Evolutionary conservation across 225 moss, liverwort and hornwort genomes (phyloP).

Genomic region (Sphagnum contortum): DNA sequence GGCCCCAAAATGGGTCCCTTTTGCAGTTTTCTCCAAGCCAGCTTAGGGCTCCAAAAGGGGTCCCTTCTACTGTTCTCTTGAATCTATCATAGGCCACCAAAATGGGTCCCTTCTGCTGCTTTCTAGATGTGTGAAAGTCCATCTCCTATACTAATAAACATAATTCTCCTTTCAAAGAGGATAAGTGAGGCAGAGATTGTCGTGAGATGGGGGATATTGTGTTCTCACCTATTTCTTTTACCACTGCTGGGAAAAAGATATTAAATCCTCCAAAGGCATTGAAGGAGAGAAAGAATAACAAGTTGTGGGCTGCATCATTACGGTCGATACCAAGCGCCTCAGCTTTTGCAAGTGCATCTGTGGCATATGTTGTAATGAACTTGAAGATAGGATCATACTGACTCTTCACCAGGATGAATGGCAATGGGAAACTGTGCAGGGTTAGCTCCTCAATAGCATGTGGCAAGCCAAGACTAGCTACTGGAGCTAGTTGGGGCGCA

Average conservation of each 20-base stretch:
- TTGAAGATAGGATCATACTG: slow-evolving; percentile 27
- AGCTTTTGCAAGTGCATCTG: slow-evolving; percentile 31
- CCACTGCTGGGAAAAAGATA: slow-evolving; percentile 22
- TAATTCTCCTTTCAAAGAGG: no score
- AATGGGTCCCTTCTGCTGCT: no score
- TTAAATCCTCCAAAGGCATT: slow-evolving; percentile 47
- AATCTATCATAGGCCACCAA: no score
- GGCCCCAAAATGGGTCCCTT: no score
- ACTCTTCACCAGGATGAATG: slow-evolving; percentile 17
- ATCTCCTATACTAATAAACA: no score
- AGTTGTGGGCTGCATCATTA: slow-evolving; percentile 37
- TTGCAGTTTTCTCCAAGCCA: no score
- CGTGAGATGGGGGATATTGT: no score
- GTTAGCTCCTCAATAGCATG: slow-evolving; percentile 26
- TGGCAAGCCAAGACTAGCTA: slow-evolving; percentile 22
- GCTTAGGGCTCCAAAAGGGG: no score
- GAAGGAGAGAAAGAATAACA: slow-evolving; percentile 42
- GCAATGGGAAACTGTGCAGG: slow-evolving; percentile 25
- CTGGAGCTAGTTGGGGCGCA: slow-evolving; percentile 26
- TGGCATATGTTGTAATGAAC: slow-evolving; percentile 27
- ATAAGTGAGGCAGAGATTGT: no score
- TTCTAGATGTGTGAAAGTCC: no score
- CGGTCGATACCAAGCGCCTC: slow-evolving; percentile 27
- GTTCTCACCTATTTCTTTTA: no score
- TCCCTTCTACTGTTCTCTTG: no score